phyloP scores from a whole-genome alignment of 1,284 basidiomycete genomes.

The Marasmius sp. region DNA sequence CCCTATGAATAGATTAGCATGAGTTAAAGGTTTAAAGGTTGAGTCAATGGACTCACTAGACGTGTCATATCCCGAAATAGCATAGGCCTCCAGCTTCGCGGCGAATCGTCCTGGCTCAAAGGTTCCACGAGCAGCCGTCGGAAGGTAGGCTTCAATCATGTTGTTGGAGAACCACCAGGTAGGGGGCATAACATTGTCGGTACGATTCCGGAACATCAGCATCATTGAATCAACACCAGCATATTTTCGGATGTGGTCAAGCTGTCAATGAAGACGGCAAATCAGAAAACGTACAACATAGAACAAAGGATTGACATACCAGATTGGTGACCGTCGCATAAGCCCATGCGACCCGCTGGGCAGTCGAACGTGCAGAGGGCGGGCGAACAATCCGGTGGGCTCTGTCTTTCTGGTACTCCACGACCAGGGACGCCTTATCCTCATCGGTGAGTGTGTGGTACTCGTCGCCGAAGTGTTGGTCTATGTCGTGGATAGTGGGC shows the following conservation, averaged over 20 bases:
- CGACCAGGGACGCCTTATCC: neutral
- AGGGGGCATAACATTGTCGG: neutral
- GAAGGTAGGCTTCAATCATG: neutral
- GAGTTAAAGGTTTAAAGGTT: no score
- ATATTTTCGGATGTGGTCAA: neutral
- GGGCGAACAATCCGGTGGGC: no score
- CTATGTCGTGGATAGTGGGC: neutral
- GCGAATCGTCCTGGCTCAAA: neutral
- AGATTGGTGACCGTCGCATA: neutral
- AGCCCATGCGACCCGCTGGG: neutral
- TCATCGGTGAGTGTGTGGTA: neutral
- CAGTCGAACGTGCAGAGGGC: neutral
- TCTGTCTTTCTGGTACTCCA: neutral
- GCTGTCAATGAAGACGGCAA: neutral
- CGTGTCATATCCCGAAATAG: neutral
- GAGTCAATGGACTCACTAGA: neutral
- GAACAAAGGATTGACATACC: neutral
- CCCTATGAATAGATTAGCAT: neutral
- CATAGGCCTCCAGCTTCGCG: neutral
- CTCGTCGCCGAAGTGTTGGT: neutral
- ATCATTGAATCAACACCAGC: neutral
- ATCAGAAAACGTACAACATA: neutral
- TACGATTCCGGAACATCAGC: neutral
- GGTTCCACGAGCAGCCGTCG: neutral
- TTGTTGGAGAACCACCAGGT: neutral